Percentiles rank a stretch among this genome's conserved stretches.
Evolutionary conservation across 257 asterid species (phyloP).

Genomic region (Dorcoceras hygrometricum): DNA sequence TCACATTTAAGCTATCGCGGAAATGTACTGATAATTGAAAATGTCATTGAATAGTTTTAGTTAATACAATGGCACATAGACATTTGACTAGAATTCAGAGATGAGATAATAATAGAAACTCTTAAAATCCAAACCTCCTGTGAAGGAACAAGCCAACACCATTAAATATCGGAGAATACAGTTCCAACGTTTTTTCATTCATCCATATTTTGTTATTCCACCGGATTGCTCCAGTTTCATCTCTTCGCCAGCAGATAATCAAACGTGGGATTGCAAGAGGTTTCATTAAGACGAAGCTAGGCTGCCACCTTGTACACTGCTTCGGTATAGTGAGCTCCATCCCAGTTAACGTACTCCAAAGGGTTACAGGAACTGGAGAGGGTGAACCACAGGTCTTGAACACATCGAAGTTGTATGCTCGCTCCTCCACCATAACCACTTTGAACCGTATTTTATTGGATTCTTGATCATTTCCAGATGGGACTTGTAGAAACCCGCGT

Average conservation of each 20-base stretch:
- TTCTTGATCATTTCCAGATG: slow-evolving; percentile 40
- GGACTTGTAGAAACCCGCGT: slow-evolving; percentile 66
- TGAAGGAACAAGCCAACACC: too few relatives aligned
- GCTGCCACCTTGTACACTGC: slow-evolving; percentile 74
- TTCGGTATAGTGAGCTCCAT: slow-evolving; percentile 89
- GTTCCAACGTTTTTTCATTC: too few relatives aligned
- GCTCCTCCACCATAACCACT: slow-evolving; percentile 55
- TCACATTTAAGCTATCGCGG: too few relatives aligned
- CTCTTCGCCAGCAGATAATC: slow-evolving; percentile 40
- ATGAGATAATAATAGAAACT: too few relatives aligned
- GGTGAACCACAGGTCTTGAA: slow-evolving; percentile 64
- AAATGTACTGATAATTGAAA: too few relatives aligned
- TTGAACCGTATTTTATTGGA: slow-evolving; percentile 37
- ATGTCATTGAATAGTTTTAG: too few relatives aligned
- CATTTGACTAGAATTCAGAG: too few relatives aligned
- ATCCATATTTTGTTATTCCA: too few relatives aligned
- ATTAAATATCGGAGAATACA: too few relatives aligned
- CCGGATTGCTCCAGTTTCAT: neutral
- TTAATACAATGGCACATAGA: too few relatives aligned
- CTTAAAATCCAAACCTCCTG: too few relatives aligned
- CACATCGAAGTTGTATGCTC: slow-evolving; percentile 48
- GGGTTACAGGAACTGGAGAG: slow-evolving; percentile 52
- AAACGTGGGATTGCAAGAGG: slow-evolving; percentile 49
- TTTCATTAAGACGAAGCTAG: slow-evolving; percentile 42
- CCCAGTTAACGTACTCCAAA: slow-evolving; percentile 72